Evolutionary conservation across 805 yeast species (phyloP), one percentile per base, ranked within the genome.

Genomic region (Blastobotrys robertii): DNA sequence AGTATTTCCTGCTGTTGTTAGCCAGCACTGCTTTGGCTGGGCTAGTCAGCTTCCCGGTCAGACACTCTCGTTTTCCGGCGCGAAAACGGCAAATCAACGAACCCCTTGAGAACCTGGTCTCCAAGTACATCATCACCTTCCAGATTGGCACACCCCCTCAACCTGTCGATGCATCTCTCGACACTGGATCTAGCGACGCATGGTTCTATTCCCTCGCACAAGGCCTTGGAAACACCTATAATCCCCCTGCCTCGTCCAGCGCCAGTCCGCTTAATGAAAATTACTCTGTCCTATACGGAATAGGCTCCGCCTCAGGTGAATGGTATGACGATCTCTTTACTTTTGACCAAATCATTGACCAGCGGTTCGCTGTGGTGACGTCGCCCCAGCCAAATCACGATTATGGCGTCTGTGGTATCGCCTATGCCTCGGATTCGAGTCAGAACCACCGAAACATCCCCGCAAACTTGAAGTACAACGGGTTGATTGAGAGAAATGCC

Each of bases 121-220:
- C 25, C 25, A 19, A 19, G 49, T 60, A 59, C 42, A 51, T 58
- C 3, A 41, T 59, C 44, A 59, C 57, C 45, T 37, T 60, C 10
- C 45, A 58, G 3, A 45, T 82, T 12, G 88, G 90, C 4, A 71
- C 82, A 0, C 71, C 77, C 1, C 53, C 65, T 0, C 80, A 79
- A 50, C 56, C 64, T 7, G 64, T 80, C 5, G 65, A 64, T 3
- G 77, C 80, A 3, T 59, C 79, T 33, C 55, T 80, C 10, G 87
- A 81, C 55, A 80, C 86, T 1, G 87, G 86, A 2, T 78, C 84
- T 0, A 70, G 81, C 1, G 86, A 80, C 56, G 58, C 79, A 34
- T 79, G 83, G 82, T 73, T 79, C 25, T 19, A 19, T 6, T 4
- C 25, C 6, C 6, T 19, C 25, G 25, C 6, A 4, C 25, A 19